A percentile compares a stretch with the other conserved stretches of the same genome.
Conservation (phyloP, 805 yeast species). For the Limtongia smithiae region DNA sequence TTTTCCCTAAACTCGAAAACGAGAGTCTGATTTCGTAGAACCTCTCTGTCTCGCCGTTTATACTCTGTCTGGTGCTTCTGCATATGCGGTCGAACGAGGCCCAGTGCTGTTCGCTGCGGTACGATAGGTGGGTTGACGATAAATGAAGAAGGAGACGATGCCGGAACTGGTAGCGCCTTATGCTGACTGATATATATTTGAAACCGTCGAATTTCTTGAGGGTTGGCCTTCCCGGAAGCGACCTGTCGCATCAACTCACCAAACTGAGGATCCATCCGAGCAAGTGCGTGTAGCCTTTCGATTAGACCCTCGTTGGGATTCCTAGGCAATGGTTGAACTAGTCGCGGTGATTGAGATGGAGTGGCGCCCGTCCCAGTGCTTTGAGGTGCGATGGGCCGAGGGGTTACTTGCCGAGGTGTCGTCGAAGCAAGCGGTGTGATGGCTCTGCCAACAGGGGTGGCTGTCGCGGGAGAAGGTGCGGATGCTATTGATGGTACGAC, state of each 20-base stretch:
- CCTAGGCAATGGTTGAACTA: constrained; percentile 3
- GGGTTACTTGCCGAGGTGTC: no score
- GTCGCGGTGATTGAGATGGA: neutral
- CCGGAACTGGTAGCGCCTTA: constrained; percentile 11
- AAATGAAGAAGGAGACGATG: neutral
- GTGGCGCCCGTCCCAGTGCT: neutral
- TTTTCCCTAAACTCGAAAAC: constrained; percentile 83
- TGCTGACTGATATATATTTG: constrained; percentile 68
- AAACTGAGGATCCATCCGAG: constrained; percentile 64
- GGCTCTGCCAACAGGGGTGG: no score
- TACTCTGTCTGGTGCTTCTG: constrained; percentile 1
- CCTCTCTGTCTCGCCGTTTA: constrained; percentile 21
- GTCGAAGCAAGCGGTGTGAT: no score
- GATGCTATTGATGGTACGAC: no score
- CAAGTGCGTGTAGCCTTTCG: constrained; percentile 76
- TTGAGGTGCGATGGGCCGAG: no score
- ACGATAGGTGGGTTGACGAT: neutral
- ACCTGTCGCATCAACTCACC: constrained; percentile 76
- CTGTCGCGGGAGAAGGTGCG: no score
- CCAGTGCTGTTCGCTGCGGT: neutral
- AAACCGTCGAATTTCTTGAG: constrained; percentile 69
- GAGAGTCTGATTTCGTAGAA: constrained; percentile 43
- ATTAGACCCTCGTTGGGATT: constrained; percentile 50
- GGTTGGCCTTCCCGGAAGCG: constrained; percentile 75
- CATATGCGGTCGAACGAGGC: neutral